phyloP scores from a whole-genome alignment of 495 filamentous ascomycete genomes.

The Tuber calosporum region DNA sequence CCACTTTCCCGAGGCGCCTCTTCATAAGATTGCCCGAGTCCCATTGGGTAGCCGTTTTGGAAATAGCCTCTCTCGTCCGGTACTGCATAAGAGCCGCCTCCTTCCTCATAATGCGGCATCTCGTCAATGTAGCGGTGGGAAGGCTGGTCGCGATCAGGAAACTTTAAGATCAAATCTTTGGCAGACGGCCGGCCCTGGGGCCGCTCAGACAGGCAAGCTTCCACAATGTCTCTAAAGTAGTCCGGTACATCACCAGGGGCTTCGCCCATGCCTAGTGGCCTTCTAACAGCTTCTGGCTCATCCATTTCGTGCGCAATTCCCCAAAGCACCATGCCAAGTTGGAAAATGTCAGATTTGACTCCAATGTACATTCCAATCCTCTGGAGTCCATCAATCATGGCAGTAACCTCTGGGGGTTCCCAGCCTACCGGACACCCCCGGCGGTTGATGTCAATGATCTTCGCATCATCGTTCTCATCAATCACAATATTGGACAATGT shows the following conservation, averaged over 20 bases:
- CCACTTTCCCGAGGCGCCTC: background rate
- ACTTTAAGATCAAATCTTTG: conserved; percentile 52
- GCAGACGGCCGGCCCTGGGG: conserved; percentile 53
- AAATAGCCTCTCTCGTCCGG: conserved; percentile 12
- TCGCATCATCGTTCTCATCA: conserved; percentile 72
- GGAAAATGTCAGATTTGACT: conserved; percentile 91
- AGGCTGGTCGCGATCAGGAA: conserved; percentile 43
- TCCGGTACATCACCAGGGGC: conserved; percentile 50
- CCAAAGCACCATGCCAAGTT: conserved; percentile 96
- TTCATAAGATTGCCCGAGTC: conserved; percentile 6
- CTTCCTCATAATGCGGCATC: conserved; percentile 14
- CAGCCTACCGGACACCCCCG: conserved; percentile 93
- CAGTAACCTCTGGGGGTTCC: conserved; percentile 89
- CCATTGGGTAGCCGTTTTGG: conserved; percentile 23
- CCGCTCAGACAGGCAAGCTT: conserved; percentile 52
- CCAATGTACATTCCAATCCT: conserved; percentile 97
- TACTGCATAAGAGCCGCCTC: background rate
- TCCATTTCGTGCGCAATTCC: conserved; percentile 78
- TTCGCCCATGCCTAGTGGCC: conserved; percentile 56
- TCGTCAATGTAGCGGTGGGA: conserved; percentile 19
- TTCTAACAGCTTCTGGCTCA: conserved; percentile 72
- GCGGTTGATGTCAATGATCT: conserved; percentile 98
- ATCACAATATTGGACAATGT: conserved; percentile 97
- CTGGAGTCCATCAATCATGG: conserved; percentile 83
- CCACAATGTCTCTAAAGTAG: conserved; percentile 55